Conservation (phyloP, 129 eudicot species). For the Helianthus tuberosus region DNA sequence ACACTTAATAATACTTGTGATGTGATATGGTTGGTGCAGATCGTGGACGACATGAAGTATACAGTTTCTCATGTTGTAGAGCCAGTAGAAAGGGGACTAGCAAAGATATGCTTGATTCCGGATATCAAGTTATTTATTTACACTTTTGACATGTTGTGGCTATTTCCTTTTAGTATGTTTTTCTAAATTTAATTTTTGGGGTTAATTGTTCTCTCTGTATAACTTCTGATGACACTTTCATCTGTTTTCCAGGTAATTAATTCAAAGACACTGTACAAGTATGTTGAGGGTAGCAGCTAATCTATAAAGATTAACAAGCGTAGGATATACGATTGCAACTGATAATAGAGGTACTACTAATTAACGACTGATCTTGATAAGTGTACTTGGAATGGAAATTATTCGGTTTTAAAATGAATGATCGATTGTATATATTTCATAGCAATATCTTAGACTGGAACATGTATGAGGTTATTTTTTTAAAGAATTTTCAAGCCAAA, state of each 20-base stretch:
- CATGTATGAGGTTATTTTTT: no score
- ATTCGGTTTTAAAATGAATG: conserved; percentile 9
- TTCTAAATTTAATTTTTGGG: neutral
- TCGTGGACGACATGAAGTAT: no score
- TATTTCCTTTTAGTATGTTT: neutral
- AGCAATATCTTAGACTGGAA: conserved; percentile 3
- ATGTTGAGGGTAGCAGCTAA: conserved; percentile 19
- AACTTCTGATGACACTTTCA: neutral
- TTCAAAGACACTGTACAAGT: neutral
- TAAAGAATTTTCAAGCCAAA: no score
- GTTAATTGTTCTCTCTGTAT: neutral
- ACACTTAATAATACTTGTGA: no score
- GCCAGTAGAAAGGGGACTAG: no score
- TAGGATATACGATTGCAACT: conserved; percentile 20
- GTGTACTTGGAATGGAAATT: conserved; percentile 1
- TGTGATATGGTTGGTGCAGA: no score
- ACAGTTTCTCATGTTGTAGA: no score
- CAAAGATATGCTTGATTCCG: no score
- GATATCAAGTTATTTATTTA: neutral
- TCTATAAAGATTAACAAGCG: conserved; percentile 10
- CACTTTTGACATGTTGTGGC: neutral
- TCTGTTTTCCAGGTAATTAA: conserved; percentile 22
- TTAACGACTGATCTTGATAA: conserved; percentile 33
- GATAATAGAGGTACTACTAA: conserved; percentile 34
- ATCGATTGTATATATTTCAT: conserved; percentile 24